phyloP scores from a whole-genome alignment of 495 filamentous ascomycete genomes.

The Staphylotrichum longicolle region DNA sequence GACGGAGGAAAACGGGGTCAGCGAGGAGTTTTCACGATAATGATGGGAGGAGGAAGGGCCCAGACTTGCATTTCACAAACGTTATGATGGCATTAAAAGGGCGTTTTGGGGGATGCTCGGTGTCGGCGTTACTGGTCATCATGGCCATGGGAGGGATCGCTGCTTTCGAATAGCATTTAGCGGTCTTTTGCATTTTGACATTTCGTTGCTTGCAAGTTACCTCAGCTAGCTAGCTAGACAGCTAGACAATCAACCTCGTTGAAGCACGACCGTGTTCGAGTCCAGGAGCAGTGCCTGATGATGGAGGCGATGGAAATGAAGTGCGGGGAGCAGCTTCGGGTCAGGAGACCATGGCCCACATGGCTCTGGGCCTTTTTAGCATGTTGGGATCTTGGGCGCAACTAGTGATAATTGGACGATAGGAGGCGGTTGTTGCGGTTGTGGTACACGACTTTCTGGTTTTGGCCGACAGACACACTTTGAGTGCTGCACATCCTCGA shows the following conservation, averaged over 20 bases:
- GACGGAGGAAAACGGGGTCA: background rate
- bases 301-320: background rate
- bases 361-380: background rate
- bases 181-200: background rate
- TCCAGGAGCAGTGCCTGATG: background rate
- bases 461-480: too few relatives aligned
- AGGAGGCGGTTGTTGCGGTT: too few relatives aligned
- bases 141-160: background rate
- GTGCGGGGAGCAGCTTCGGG: background rate
- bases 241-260: background rate
- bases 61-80: conserved; percentile 8
- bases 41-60: background rate
- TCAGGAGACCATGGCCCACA: background rate
- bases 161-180: conserved; percentile 8
- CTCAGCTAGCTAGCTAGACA: conserved; percentile 7
- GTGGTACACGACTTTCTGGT: too few relatives aligned
- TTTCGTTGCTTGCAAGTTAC: background rate
- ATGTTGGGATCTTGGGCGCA: background rate
- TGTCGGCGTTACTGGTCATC: conserved; percentile 10
- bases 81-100: conserved; percentile 18
- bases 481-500: too few relatives aligned
- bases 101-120: conserved; percentile 8
- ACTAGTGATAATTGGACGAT: background rate
- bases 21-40: conserved; percentile 11
- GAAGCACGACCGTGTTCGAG: background rate